phyloP scores from a whole-genome alignment of 78 protist genomes.

The Protostelium mycophagum region DNA sequence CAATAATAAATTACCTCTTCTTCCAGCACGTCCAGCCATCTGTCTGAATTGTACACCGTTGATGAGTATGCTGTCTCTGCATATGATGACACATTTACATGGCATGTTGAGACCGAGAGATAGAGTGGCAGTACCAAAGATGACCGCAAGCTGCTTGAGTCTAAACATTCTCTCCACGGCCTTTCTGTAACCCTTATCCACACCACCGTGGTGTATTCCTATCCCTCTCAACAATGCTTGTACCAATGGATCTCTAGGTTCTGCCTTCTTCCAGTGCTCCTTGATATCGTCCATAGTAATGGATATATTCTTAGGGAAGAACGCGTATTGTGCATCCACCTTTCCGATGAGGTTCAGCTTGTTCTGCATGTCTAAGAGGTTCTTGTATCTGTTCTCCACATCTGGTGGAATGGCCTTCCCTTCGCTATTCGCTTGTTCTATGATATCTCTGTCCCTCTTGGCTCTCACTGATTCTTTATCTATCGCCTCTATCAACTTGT shows the following conservation, averaged over 20 bases:
- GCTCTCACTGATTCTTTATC: neutral
- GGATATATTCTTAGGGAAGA: neutral
- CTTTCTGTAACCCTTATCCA: slow-evolving; percentile 10
- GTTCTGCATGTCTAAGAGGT: neutral
- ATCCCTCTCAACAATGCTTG: slow-evolving; percentile 19
- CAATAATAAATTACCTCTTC: slow-evolving; percentile 68
- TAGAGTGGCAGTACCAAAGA: slow-evolving; percentile 74
- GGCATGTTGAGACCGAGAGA: slow-evolving; percentile 91
- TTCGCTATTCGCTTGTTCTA: neutral
- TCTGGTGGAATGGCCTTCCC: neutral
- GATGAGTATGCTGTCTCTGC: slow-evolving; percentile 62
- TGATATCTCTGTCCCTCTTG: slow-evolving; percentile 4
- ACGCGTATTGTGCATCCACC: neutral
- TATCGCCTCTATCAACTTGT: neutral
- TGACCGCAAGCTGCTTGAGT: slow-evolving; percentile 30
- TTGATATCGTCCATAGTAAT: slow-evolving; percentile 12
- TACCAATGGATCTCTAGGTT: slow-evolving; percentile 3
- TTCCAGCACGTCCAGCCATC: slow-evolving; percentile 90
- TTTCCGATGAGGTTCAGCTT: neutral
- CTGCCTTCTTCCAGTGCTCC: neutral
- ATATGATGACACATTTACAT: slow-evolving; percentile 65
- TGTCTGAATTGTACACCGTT: slow-evolving; percentile 73
- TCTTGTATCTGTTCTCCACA: neutral
- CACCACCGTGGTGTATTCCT: slow-evolving; percentile 36
- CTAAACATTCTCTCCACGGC: slow-evolving; percentile 35